Evolutionary conservation across 1,284 basidiomycete species (phyloP).

Genomic region (Neonothopanus nambi): DNA sequence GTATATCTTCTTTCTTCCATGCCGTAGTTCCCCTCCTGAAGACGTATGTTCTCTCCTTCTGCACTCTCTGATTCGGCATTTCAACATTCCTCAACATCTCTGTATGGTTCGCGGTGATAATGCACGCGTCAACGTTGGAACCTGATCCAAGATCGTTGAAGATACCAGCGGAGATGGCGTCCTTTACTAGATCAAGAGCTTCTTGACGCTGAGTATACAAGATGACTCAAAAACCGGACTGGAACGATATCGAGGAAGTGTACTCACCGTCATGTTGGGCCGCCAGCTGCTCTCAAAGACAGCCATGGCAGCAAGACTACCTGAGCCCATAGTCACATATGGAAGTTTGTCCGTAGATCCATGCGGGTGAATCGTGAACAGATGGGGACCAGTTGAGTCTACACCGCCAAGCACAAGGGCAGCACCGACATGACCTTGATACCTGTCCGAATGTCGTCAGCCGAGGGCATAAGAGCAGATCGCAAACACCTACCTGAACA

Average conservation of each 20-base stretch:
- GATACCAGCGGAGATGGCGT: constrained; percentile 93
- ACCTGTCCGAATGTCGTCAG: constrained; percentile 42
- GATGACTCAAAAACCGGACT: not conserved
- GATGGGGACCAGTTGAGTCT: constrained; percentile 89
- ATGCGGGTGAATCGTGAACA: constrained; percentile 96
- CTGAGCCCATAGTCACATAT: constrained; percentile 99
- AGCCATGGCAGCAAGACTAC: constrained; percentile 96
- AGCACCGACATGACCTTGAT: constrained; percentile 94
- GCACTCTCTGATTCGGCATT: constrained; percentile 86
- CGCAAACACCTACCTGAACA: constrained; percentile 39
- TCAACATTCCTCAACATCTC: constrained; percentile 91
- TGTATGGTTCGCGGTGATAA: constrained; percentile 83
- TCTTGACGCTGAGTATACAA: constrained; percentile 61
- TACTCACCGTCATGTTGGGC: constrained; percentile 75
- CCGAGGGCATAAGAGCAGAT: not conserved
- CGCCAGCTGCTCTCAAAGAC: constrained; percentile 93
- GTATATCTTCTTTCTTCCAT: constrained; percentile 80
- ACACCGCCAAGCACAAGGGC: constrained; percentile 98
- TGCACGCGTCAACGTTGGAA: constrained; percentile 95
- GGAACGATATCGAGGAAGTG: not conserved
- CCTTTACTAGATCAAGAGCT: constrained; percentile 83
- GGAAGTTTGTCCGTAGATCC: constrained; percentile 98
- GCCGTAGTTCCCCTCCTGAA: constrained; percentile 89
- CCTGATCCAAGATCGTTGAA: constrained; percentile 99
- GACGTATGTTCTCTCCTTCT: constrained; percentile 83